Conservation (phyloP, 1,284 basidiomycete genomes). For the Sanguinoderma infundibulare region DNA sequence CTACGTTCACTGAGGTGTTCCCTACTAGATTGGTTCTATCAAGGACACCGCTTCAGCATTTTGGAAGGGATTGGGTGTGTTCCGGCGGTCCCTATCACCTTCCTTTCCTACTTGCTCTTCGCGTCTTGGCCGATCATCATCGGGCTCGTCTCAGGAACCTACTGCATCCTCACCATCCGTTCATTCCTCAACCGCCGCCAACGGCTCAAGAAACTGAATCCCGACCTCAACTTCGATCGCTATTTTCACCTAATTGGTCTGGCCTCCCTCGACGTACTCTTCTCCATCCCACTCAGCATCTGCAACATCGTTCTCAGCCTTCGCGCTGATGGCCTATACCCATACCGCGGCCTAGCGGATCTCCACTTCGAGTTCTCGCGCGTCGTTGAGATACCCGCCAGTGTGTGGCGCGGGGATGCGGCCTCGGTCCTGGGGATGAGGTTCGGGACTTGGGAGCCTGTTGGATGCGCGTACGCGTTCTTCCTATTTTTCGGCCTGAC, state of each 20-base stretch:
- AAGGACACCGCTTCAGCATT: conserved; percentile 51
- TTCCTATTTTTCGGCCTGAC: background rate
- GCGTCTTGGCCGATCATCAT: conserved; percentile 24
- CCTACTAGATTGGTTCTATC: background rate
- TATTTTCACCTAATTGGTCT: conserved; percentile 59
- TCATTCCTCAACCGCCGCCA: conserved; percentile 12
- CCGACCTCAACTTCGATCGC: conserved; percentile 42
- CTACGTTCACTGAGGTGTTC: no score
- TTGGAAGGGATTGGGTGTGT: conserved; percentile 49
- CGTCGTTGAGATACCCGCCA: conserved; percentile 31
- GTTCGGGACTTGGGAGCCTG: background rate
- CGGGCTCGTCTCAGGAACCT: conserved; percentile 32
- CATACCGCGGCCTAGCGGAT: conserved; percentile 42
- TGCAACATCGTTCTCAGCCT: conserved; percentile 34
- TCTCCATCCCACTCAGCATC: conserved; percentile 39
- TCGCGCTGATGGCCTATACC: conserved; percentile 11
- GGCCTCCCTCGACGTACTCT: conserved; percentile 43
- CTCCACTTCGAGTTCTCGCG: conserved; percentile 41
- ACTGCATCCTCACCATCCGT: background rate
- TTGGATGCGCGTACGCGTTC: no score
- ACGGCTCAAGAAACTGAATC: conserved; percentile 25
- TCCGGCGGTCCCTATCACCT: conserved; percentile 43
- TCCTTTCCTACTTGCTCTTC: conserved; percentile 34
- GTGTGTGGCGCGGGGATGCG: conserved; percentile 24
- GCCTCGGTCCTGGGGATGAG: background rate